phyloP scores from a whole-genome alignment of 129 eudicot species.

The Apium graveolens region DNA sequence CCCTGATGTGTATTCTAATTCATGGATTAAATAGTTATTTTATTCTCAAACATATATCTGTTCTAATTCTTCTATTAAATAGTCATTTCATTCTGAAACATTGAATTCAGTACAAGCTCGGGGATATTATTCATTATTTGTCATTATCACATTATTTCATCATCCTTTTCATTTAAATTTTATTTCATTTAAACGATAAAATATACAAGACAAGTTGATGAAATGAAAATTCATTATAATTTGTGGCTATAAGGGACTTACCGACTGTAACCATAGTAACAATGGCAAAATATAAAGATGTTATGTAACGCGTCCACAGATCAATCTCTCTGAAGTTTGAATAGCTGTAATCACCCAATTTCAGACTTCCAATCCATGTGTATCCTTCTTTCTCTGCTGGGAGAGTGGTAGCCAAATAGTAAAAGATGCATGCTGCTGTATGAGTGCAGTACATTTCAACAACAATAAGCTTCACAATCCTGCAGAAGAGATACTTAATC shows the following conservation, averaged over 20 bases:
- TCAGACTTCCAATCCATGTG: constrained; percentile 94
- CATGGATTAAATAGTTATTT: too few relatives aligned
- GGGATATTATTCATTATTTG: not conserved
- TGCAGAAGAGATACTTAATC: constrained; percentile 76
- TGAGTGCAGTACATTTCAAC: constrained; percentile 96
- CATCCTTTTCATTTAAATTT: not conserved
- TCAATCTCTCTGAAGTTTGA: constrained; percentile 80
- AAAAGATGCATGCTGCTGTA: constrained; percentile 97
- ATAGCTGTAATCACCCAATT: constrained; percentile 80
- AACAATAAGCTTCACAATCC: constrained; percentile 73
- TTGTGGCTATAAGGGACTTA: constrained; percentile 24
- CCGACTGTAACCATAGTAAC: constrained; percentile 99
- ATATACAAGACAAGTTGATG: too few relatives aligned
- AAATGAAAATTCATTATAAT: constrained; percentile 3
- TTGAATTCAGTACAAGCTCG: not conserved
- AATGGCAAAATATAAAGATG: constrained; percentile 83
- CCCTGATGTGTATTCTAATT: not conserved
- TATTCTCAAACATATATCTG: not conserved
- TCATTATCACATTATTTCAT: not conserved
- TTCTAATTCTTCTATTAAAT: not conserved
- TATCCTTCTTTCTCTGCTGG: constrained; percentile 82
- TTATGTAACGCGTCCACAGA: constrained; percentile 70
- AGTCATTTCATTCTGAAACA: not conserved
- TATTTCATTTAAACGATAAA: not conserved
- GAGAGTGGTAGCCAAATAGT: constrained; percentile 83